A percentile compares a stretch with the other conserved stretches of the same genome.
phyloP scores from a whole-genome alignment of 345 rosid species.

The Eucalyptus rudis region DNA sequence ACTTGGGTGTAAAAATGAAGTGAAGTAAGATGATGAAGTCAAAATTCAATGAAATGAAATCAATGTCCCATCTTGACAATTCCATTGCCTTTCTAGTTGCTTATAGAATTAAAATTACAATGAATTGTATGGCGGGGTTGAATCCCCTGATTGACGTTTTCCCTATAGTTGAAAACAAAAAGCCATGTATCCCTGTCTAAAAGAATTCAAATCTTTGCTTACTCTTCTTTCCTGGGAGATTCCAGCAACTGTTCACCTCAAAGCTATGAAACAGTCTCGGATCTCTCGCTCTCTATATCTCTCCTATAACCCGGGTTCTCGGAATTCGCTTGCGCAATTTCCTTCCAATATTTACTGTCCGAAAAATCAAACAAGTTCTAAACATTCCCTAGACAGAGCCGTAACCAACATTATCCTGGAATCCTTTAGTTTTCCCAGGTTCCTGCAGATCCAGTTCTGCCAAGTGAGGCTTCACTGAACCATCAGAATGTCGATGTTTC shows the following conservation, averaged over 20 bases:
- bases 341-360: background rate
- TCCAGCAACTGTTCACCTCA: background rate
- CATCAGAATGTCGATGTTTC: conserved; percentile 2
- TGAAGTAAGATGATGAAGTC: background rate
- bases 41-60: background rate
- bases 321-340: background rate
- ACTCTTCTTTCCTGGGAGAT: background rate
- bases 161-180: background rate
- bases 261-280: background rate
- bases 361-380: background rate
- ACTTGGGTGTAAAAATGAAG: background rate
- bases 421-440: background rate
- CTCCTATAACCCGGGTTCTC: background rate
- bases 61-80: background rate
- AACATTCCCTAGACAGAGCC: background rate
- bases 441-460: background rate
- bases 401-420: background rate
- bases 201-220: background rate
- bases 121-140: background rate
- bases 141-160: background rate
- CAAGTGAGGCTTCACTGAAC: conserved; percentile 22
- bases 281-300: background rate
- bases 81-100: background rate
- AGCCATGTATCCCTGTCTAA: background rate
- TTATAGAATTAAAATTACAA: background rate